Percentiles rank a stretch among this genome's conserved stretches.
These are phyloP conservation scores for Alectoria sarmentosa DNA, from an alignment of 495 filamentous ascomycete species.

Conservation along the genomic window DNA sequence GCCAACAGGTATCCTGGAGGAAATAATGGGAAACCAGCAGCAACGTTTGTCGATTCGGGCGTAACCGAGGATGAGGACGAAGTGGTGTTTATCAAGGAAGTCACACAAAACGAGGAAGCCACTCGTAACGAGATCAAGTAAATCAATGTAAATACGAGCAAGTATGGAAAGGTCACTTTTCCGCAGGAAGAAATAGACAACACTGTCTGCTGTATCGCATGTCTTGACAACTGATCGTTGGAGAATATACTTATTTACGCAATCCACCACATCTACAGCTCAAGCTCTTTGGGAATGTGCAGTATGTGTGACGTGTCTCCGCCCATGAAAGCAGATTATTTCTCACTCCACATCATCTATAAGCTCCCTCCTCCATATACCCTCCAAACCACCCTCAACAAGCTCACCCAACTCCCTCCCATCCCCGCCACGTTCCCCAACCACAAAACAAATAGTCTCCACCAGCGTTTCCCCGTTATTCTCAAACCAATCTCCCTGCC, in stretches of 20 bases:
- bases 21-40: neutral
- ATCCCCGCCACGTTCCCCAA: constrained; percentile 39
- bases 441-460: constrained; percentile 41
- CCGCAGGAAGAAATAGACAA: neutral
- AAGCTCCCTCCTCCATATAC: constrained; percentile 16
- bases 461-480: constrained; percentile 57
- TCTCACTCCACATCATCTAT: neutral
- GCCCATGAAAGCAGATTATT: neutral
- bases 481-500: constrained; percentile 54
- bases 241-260: neutral
- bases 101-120: neutral
- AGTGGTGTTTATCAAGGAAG: neutral
- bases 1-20: neutral
- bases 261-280: neutral
- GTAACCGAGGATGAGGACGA: neutral
- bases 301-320: neutral
- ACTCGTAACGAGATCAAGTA: neutral
- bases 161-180: neutral
- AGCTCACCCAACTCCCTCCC: constrained; percentile 13
- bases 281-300: neutral
- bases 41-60: neutral
- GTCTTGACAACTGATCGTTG: neutral
- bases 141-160: neutral
- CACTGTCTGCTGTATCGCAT: neutral
- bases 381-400: constrained; percentile 19